Evolutionary conservation across 176 grass and related monocot species (phyloP).

Genomic region (Alloteropsis semialata): DNA sequence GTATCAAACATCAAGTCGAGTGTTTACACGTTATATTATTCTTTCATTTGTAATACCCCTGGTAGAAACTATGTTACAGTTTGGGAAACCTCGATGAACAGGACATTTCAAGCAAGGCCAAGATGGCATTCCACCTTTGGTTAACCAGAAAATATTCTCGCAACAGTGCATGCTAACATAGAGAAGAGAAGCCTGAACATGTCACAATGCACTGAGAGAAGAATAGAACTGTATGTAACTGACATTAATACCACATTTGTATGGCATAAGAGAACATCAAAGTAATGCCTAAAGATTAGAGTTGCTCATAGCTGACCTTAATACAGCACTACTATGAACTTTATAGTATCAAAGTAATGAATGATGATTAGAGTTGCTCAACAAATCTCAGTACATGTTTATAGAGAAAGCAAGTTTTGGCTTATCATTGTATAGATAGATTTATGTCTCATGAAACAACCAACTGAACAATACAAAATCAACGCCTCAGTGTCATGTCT

Average conservation of each 20-base stretch:
- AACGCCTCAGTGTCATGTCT: not conserved
- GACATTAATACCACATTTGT: not conserved
- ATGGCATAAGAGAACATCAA: not conserved
- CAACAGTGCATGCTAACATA: not conserved
- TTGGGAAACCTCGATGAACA: not conserved
- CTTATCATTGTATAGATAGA: not conserved
- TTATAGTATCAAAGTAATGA: not conserved
- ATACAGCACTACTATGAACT: not conserved
- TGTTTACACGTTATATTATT: not conserved
- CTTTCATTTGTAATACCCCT: not conserved
- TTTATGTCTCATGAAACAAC: not conserved
- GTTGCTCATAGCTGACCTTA: not conserved
- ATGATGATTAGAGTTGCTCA: not conserved
- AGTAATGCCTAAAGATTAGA: not conserved
- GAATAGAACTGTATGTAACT: not conserved
- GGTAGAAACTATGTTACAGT: not conserved
- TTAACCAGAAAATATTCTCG: slow-evolving; percentile 4
- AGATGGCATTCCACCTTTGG: not conserved
- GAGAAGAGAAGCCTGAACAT: slow-evolving; percentile 1
- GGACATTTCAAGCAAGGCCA: not conserved
- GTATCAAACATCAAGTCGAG: slow-evolving; percentile 16
- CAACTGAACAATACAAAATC: not conserved
- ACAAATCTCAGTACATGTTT: not conserved
- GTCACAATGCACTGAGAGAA: not conserved
- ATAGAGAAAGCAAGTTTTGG: not conserved